Base-by-base conservation (phyloP, 495 filamentous ascomycete species). In the Tetracladium setigerum region DNA sequence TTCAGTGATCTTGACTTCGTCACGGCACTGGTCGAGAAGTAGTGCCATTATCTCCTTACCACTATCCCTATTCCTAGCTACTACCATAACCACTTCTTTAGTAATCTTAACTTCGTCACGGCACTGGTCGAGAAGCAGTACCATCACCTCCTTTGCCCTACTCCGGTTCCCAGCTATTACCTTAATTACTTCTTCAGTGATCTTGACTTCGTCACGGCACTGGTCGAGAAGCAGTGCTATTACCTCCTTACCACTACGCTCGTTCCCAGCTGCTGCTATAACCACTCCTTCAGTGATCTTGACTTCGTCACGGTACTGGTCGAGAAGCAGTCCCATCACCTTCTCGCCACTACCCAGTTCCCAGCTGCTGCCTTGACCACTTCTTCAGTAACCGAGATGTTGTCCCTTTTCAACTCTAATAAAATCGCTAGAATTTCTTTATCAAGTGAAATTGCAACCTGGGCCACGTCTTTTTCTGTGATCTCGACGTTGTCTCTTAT, bases 101-200 rank as follows among this genome's bases (percentile, higher is more conserved):
- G 52, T 55, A 15, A 55, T 45, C 13, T 19, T 7, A 22, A 52
- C 31, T 15, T 55, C 12, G 34, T 55, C 32, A n/a, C 52, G 35
- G n/a, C 36, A 22, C 30, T n/a, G 14, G 11, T 52, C 46, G 7
- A 55, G 38, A 4, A 55, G 38, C 10, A 46, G 37, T 1, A 11
- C 34, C 18, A 55, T 40, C 17, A 52, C 48, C 22, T 59, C 41
- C 22, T 47, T 52, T 7, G 34, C 44, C 30, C 36, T 48, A 15
- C 18, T 19, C 33, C 9, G 10, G 36, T 38, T 47, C 13, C 32
- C 39, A 3, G 51, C 51, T 38, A 46, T 46, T 30, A 46, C 38
- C 30, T 50, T 43, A 9, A 53, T 22, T 9, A 53, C 38, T 8
- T 38, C 45, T 32, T 61, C 18, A 3, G 55, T 61, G 32, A 55